Base-by-base conservation (phyloP, 768 basidiomycete genomes). In the Exsudoporus frostii region DNA sequence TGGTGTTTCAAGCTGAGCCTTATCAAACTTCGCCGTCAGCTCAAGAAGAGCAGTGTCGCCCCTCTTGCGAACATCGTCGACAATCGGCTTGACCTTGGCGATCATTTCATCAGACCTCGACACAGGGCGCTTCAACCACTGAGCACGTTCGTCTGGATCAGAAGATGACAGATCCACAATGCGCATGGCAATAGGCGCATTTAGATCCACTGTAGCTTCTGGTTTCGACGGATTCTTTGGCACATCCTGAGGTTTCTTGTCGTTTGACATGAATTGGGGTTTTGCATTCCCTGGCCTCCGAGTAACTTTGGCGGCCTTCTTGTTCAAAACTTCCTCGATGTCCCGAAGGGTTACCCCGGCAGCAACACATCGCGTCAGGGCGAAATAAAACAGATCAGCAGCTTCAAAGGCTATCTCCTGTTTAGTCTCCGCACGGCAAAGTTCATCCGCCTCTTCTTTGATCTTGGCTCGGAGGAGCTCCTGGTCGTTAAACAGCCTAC, bases 391-490 rank as follows among this genome's bases (percentile, higher is more conserved):
- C 22, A 99, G 76, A 72, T 99, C 97, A 1, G 95, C 96, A 7
- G 94, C 91, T 71, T 99, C 97, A 56, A 95, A 96, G 1, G 94
- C 90, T 15, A 97, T 75, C 29, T 98, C 91, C 44, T 89, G 84
- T 64, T 81, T 82, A 2, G 83, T 82, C 60, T 83, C 75, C 22
- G 92, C 92, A 17, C 78, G 78, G 67, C 93, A 96, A n/a, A 99
- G 80, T 70, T 99, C 97, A 62, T 96, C 91, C 0, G 97, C 97
- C 69, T 99, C 97, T 71, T 99, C 97, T 85, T 90, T 92, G 58
- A 99, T 93, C 77, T 99, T 99, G 47, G 93, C 87, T 42, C 78
- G 81, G 41, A 98, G 75, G n/a, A 99, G 78, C 42, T 78, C 80
- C 5, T 86, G 73, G 66, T 98, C 91, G 39, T 79, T 76, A 72